phyloP scores from a whole-genome alignment of 352 stramenopile genomes.

The Phytophthora brassicae region DNA sequence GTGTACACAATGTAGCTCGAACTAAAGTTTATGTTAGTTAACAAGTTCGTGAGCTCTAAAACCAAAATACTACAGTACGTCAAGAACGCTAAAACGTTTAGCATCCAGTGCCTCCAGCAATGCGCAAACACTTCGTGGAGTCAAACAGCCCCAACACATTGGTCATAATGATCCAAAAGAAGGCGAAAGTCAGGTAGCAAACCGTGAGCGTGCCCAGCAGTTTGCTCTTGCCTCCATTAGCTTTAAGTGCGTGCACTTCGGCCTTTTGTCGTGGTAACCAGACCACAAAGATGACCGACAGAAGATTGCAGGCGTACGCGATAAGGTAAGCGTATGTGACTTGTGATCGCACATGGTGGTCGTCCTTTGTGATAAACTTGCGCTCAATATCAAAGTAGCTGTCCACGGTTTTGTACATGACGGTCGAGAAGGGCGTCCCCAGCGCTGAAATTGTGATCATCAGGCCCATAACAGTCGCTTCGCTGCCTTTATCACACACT shows the following conservation, averaged over 20 bases:
- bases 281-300: constrained; percentile 47
- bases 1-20: too few relatives aligned
- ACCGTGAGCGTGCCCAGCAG: constrained; percentile 38
- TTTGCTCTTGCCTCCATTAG: constrained; percentile 42
- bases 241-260: constrained; percentile 47
- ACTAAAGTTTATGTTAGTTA: too few relatives aligned
- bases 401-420: constrained; percentile 62
- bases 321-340: constrained; percentile 61
- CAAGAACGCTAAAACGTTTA: constrained; percentile 8
- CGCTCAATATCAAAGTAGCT: constrained; percentile 55
- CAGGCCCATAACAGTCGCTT: constrained; percentile 52
- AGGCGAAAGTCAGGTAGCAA: constrained; percentile 44
- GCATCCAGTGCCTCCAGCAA: constrained; percentile 49
- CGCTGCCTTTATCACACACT: constrained; percentile 47
- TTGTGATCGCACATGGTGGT: constrained; percentile 44
- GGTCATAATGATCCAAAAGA: constrained; percentile 62
- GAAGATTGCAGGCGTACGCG: constrained; percentile 56
- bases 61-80: neutral
- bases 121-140: constrained; percentile 54
- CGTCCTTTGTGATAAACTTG: constrained; percentile 45
- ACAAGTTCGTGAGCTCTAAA: too few relatives aligned
- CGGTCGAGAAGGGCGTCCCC: constrained; percentile 48
- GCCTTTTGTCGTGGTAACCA: constrained; percentile 55
- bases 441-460: constrained; percentile 47
- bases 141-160: constrained; percentile 58